Conservation (phyloP, 208 protist species). For the Lotmaria passim region DNA sequence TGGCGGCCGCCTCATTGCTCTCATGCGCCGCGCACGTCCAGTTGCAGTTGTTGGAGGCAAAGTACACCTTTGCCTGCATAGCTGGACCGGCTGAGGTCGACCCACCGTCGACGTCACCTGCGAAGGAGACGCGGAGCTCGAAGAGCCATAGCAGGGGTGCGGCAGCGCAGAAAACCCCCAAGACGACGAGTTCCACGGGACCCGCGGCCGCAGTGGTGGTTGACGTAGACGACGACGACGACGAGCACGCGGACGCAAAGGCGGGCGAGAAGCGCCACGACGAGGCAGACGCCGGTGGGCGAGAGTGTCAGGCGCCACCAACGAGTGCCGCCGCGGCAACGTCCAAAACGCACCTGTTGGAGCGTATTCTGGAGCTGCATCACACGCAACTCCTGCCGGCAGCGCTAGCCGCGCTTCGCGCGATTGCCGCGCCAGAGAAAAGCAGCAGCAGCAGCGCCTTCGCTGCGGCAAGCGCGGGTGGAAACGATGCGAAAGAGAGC, state of each 20-base stretch:
- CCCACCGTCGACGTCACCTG: neutral
- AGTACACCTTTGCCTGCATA: constrained; percentile 15
- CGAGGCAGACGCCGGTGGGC: neutral
- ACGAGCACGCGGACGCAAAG: neutral
- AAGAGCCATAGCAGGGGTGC: neutral
- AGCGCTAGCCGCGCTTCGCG: neutral
- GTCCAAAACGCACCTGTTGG: constrained; percentile 13
- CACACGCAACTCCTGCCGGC: constrained; percentile 4
- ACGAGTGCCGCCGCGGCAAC: no score
- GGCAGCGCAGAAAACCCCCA: constrained; percentile 1
- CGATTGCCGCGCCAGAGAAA: neutral
- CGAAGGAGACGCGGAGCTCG: neutral
- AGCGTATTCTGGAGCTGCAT: constrained; percentile 3
- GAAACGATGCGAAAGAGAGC: neutral
- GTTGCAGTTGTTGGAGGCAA: constrained; percentile 9
- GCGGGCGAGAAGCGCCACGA: neutral
- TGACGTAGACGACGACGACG: constrained; percentile 22
- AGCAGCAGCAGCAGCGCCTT: neutral
- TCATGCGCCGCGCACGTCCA: neutral
- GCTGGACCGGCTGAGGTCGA: neutral
- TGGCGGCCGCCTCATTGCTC: neutral
- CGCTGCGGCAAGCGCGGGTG: neutral
- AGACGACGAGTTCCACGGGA: neutral
- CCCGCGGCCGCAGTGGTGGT: constrained; percentile 1
- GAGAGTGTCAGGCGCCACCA: neutral